Evolutionary conservation across 73 alveolate genomes (phyloP), one percentile per base, ranked within the genome.

Genomic region (Paramecium sexaurelia): DNA sequence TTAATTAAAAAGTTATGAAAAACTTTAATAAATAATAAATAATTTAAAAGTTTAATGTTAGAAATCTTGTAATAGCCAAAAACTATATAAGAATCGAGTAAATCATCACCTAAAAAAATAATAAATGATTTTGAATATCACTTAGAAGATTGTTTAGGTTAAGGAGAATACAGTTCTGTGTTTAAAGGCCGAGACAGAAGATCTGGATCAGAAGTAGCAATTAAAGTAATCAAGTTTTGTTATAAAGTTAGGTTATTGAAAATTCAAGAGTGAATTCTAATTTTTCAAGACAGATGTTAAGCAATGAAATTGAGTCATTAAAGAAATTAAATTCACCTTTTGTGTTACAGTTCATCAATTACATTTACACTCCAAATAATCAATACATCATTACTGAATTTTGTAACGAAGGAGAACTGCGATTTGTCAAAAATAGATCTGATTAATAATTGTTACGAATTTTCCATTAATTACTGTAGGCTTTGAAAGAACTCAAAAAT

Each of bases 311-410:
- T 5, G 69, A 35, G 22, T 55, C 75, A 9, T 47, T 88, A 32
- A 68, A 26, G 36, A 24, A 41, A 27, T 22, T 20, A 47, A 43
- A 69, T 68, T 88, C 45, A 32, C 35, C 40, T 69, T 15, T 69
- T 29, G 26, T 68, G 55, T 22, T 69, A 26, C 40, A 71, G 35
- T 68, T 78, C 71, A 13, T 88, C 67, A 51, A 51, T 20, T 51
- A 51, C 67, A 51, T 51, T 17, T 51, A 51, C 67, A 51, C 51
- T 56, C 91, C 75, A 6, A 69, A 55, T 8, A 61, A 55, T 11
- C 69, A 88, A 17, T 88, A 69, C 33, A 88, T 88, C 51, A 26
- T 88, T 6, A 88, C 94, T 13, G 94, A 88, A 51, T 88, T 26
- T 61, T 88, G 94, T 24, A 82, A 88, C 24, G 66, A 88, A 68